Evolutionary conservation across 768 basidiomycete species (phyloP).

Genomic region (Symmetrospora coprosmae): DNA sequence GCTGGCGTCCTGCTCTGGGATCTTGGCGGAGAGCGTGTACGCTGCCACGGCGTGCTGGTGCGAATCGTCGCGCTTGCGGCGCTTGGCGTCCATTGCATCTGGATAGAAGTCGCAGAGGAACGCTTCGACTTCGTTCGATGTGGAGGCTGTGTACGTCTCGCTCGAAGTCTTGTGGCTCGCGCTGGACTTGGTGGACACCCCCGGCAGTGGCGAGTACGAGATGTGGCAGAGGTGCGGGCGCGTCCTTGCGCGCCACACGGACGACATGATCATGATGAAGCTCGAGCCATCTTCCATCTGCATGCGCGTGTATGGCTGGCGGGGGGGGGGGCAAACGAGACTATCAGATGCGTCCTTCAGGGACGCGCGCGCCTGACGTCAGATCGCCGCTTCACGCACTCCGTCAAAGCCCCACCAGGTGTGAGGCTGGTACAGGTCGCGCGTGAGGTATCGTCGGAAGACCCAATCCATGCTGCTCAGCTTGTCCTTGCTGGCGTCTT

Average conservation of each 20-base stretch:
- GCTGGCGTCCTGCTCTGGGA: conserved; percentile 7
- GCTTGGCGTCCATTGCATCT: background rate
- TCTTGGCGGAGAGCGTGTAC: background rate
- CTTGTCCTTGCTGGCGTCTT: too few relatives aligned
- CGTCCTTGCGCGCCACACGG: conserved; percentile 1
- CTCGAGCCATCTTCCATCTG: conserved; percentile 14
- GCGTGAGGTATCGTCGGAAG: background rate
- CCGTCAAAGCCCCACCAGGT: conserved; percentile 17
- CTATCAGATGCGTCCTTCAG: too few relatives aligned
- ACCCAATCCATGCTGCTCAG: too few relatives aligned
- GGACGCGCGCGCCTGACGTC: too few relatives aligned
- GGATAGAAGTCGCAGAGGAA: conserved; percentile 17
- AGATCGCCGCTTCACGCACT: too few relatives aligned
- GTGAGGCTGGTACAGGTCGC: conserved; percentile 10
- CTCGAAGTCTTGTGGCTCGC: too few relatives aligned
- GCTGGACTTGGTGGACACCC: too few relatives aligned
- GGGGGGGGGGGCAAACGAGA: too few relatives aligned
- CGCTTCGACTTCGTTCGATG: background rate
- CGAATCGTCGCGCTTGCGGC: background rate
- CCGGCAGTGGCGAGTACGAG: background rate
- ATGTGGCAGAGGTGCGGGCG: conserved; percentile 5
- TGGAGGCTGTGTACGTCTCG: background rate
- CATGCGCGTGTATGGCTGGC: conserved; percentile 6
- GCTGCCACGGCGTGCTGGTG: background rate
- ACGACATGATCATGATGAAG: conserved; percentile 13